Evolutionary conservation across 805 yeast genomes (phyloP).

Genomic region (Metschnikowia similis): DNA sequence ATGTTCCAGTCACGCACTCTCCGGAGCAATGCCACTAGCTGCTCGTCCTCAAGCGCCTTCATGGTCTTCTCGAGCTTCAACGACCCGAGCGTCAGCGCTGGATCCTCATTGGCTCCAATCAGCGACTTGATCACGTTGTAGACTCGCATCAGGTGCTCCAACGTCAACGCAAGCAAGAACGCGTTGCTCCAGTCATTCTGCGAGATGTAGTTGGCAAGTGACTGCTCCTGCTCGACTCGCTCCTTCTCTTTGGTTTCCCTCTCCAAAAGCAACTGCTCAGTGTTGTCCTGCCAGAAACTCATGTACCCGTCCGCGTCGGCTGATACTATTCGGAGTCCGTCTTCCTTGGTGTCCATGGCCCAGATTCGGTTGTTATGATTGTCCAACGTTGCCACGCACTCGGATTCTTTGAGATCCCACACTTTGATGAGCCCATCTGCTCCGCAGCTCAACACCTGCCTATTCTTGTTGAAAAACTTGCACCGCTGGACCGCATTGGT

Average conservation of each 20-base stretch:
- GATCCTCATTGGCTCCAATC: constrained; percentile 47
- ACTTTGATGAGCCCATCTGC: constrained; percentile 93
- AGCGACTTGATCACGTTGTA: constrained; percentile 70
- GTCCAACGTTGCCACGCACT: constrained; percentile 78
- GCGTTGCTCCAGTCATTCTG: constrained; percentile 85
- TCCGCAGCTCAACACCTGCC: constrained; percentile 72
- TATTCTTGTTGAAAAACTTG: constrained; percentile 59
- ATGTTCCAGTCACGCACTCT: constrained; percentile 95
- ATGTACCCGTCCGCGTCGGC: constrained; percentile 96
- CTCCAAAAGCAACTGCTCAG: constrained; percentile 58
- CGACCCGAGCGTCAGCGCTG: constrained; percentile 51
- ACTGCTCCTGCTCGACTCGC: constrained; percentile 84
- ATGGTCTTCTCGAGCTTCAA: constrained; percentile 61
- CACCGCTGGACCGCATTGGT: constrained; percentile 87
- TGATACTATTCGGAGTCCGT: constrained; percentile 66
- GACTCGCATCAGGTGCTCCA: constrained; percentile 87
- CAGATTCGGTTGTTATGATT: constrained; percentile 92
- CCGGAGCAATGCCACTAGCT: constrained; percentile 57
- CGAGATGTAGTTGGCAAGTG: constrained; percentile 67
- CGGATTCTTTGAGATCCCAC: constrained; percentile 72
- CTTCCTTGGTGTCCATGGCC: constrained; percentile 69
- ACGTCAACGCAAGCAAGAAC: constrained; percentile 73
- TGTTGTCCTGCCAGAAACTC: constrained; percentile 84
- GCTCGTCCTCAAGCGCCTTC: constrained; percentile 52
- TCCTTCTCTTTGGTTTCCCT: constrained; percentile 50